Percentiles rank a stretch among this genome's conserved stretches.
These are phyloP conservation scores for Geosmithia flava DNA, from an alignment of 2,329 filamentous ascomycete genomes.

Conservation along the genomic window DNA sequence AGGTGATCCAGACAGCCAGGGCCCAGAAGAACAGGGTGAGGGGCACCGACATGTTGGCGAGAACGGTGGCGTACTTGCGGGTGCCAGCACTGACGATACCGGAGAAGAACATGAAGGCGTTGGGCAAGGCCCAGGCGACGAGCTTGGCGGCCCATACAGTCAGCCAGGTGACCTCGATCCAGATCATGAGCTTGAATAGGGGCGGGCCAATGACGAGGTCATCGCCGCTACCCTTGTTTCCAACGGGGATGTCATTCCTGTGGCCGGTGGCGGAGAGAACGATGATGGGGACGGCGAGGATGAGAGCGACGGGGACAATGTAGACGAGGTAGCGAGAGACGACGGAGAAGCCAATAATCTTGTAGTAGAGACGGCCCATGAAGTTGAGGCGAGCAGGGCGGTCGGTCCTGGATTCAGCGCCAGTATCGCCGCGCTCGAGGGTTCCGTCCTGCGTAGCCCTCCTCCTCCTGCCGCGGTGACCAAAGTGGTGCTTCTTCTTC, in stretches of 20 bases:
- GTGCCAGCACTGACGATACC: conserved; percentile 59
- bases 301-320: conserved; percentile 47
- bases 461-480: conserved; percentile 29
- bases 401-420: conserved; percentile 37
- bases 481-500: conserved; percentile 18
- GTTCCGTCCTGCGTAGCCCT: conserved; percentile 32
- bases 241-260: conserved; percentile 22
- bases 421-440: conserved; percentile 28
- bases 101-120: conserved; percentile 54
- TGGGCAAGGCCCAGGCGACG: conserved; percentile 46
- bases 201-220: conserved; percentile 25
- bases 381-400: conserved; percentile 47
- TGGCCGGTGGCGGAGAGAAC: conserved; percentile 34
- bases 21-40: conserved; percentile 60
- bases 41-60: conserved; percentile 52
- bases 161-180: conserved; percentile 58
- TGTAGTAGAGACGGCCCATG: conserved; percentile 54
- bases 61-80: conserved; percentile 56
- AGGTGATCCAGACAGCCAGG: conserved; percentile 48
- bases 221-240: conserved; percentile 6
- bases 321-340: conserved; percentile 57
- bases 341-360: conserved; percentile 49
- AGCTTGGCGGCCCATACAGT: conserved; percentile 56
- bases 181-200: conserved; percentile 51
- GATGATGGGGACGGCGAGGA: conserved; percentile 51